Evolutionary conservation across 495 filamentous ascomycete genomes (phyloP).

Genomic region (Apiosordaria backusii): DNA sequence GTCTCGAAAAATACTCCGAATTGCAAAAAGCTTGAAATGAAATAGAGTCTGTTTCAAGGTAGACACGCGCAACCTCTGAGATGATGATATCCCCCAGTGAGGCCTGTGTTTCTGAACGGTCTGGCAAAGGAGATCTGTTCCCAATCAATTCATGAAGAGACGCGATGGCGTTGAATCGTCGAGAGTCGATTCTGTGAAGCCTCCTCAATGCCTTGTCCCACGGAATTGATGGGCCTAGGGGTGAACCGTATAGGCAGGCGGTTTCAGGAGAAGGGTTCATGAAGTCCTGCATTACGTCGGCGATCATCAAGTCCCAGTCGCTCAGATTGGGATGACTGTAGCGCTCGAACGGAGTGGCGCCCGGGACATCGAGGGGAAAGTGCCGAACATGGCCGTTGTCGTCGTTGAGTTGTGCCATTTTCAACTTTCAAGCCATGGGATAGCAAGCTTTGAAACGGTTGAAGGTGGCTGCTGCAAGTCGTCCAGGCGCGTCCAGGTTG

Average conservation of each 20-base stretch:
- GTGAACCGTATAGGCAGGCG: slow-evolving; percentile 15
- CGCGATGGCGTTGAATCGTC: background rate
- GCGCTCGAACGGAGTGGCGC: slow-evolving; percentile 25
- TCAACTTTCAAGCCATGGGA: background rate
- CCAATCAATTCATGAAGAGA: background rate
- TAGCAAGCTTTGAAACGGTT: background rate
- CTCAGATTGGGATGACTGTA: slow-evolving; percentile 35
- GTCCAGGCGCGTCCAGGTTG: no score
- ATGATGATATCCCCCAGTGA: no score
- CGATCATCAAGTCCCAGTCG: slow-evolving; percentile 35
- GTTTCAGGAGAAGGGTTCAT: slow-evolving; percentile 25
- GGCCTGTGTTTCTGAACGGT: background rate
- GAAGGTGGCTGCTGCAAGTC: background rate
- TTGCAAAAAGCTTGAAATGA: no score
- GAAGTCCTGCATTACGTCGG: slow-evolving; percentile 37
- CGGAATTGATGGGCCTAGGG: background rate
- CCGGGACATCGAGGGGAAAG: slow-evolving; percentile 38
- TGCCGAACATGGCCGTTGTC: slow-evolving; percentile 9
- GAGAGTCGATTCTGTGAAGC: background rate
- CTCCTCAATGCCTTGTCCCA: background rate
- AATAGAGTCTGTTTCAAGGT: no score
- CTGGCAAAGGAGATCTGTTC: background rate
- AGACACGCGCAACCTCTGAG: no score
- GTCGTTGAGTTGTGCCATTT: background rate
- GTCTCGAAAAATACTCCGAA: no score